Evolutionary conservation across 345 rosid species (phyloP), one percentile per base, ranked within the genome.

Genomic region (Zanthoxylum bungeanum): DNA sequence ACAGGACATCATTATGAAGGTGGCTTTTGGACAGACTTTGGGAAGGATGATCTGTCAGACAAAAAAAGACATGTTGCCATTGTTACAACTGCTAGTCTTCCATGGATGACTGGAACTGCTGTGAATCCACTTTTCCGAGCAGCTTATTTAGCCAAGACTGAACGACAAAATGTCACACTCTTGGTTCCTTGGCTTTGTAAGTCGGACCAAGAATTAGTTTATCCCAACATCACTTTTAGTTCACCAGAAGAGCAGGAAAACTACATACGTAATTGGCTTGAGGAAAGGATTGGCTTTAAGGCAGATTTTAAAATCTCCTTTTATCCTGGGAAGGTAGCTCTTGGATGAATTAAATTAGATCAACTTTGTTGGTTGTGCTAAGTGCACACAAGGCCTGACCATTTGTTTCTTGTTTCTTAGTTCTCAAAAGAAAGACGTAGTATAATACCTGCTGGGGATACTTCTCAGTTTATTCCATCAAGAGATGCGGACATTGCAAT

Each of bases 81-180:
- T 80, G 93, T 93, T 62, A 91, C 96, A 40, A 93, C 99, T 73
- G 98, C 98, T 51, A 95, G 99, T 80, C 98, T 95, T 79, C 99
- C 99, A 28, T 95, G 99, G 99, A 92, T 95, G 99, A 95, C 98
- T 7, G 99, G 99, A 76, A 95, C 99, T 68, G 99, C 99, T 75
- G 91, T 95, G 66, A 95, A 95, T 79, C 98, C 99, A 17, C 86
- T 95, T 69, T 92, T 92, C 65, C 86, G 98, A 66, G 99, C 99
- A 9, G 99, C 98, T 12, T 95, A 82, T 83, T 79, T 95, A 59
- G 87, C 99, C 7, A 87, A 88, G 71, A 85, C 93, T 66, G 99
- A 84, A 52, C 86, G 82, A 70, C 96, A 87, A 82, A 91, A 90
- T 47, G 98, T 95, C 72, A 95, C 99, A 1, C 86, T 95, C 25